Evolutionary conservation across 2,329 filamentous ascomycete genomes (phyloP).

Genomic region (Ophiocordyceps camponoti-rufipedis): DNA sequence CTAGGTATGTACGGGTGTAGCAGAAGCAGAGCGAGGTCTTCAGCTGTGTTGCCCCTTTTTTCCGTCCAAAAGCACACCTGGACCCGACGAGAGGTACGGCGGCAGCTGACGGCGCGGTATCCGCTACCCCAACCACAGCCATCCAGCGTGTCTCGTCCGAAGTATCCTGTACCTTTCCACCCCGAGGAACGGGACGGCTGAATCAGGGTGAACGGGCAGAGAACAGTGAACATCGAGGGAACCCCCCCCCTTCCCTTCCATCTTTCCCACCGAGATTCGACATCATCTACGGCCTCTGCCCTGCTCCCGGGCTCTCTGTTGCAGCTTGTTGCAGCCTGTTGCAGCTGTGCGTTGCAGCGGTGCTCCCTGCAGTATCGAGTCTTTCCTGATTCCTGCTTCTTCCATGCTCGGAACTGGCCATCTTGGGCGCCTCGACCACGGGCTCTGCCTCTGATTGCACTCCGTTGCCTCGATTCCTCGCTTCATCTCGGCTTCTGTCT

Average conservation of each 20-base stretch:
- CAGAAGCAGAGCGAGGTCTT: no score
- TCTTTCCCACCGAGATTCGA: neutral
- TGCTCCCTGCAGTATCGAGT: neutral
- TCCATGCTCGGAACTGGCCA: conserved; percentile 1
- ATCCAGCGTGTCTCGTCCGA: no score
- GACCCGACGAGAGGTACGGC: no score
- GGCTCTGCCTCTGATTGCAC: neutral
- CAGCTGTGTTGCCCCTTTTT: no score
- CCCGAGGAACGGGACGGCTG: neutral
- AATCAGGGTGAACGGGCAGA: neutral
- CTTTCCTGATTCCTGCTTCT: neutral
- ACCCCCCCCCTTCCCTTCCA: neutral
- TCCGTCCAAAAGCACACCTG: no score
- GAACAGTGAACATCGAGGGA: neutral
- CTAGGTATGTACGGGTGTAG: no score
- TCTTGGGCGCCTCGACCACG: no score
- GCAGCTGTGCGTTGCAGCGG: neutral
- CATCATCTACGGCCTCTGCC: neutral
- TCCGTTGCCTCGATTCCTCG: neutral
- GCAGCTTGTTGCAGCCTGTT: no score
- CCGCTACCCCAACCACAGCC: no score
- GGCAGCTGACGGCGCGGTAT: no score
- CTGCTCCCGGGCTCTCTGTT: neutral
- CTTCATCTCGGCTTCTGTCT: neutral
- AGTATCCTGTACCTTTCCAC: neutral